Base-by-base conservation (phyloP, 805 yeast species). In the Lipomyces oligophaga region DNA sequence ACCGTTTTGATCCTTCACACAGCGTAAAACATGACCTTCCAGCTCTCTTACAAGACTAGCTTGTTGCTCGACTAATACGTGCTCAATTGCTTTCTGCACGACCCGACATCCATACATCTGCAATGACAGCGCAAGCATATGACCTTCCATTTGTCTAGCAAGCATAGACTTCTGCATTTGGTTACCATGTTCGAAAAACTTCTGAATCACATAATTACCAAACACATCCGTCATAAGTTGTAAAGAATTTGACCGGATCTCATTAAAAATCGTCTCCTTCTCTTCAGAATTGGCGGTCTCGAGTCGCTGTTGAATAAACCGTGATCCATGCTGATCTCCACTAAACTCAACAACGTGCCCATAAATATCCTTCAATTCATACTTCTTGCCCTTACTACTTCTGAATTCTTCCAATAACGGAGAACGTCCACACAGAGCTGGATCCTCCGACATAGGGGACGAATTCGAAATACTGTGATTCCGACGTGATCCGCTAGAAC, bases 71-170 rank as follows among this genome's bases (percentile, higher is more conserved):
- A 77, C 64, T 2, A 71, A 71, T 34, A 86, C 73, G 51, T 79
- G 80, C 63, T 86, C 96, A 43, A 93, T 72, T 1, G 97, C 97
- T 61, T 87, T 77, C 67, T 93, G 99, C 28, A 93, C 94, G 38
- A 93, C 98, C 56, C 99, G 76, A 64, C 99, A 93, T 2, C 97
- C 97, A 65, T 93, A 93, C 96, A 90, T 90, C 62, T 93, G 97
- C 61, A 88, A 67, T 0, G 96, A 83, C 45, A 93, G 70, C 18
- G 74, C 75, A 52, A 83, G 75, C 61, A 93, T 79, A 41, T 81
- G 81, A 5, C 89, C 87, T 45, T 73, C 72, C 88, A 88, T 83
- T 43, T 74, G 72, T 32, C 76, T 81, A 42, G 86, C 77, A 53
- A 93, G 70, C 10, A 81, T 73, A 26, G 77, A 73, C 60, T 76